Conservation (phyloP, 2,329 filamentous ascomycete genomes). For the Bisporella sp. region DNA sequence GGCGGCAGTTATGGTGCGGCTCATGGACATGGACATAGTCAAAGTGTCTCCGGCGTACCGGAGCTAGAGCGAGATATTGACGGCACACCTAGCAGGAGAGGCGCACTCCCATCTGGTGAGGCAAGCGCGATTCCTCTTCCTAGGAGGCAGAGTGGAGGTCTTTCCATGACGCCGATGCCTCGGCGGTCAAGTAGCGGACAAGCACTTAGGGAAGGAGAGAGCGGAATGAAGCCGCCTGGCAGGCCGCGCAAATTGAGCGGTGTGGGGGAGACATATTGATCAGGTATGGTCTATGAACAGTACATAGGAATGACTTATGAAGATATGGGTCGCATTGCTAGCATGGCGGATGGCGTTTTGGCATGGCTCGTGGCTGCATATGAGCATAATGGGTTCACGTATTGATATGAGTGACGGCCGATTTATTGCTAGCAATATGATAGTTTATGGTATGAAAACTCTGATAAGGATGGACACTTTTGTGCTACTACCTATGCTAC, state of each 20-base stretch:
- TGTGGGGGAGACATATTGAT: slow-evolving; percentile 50
- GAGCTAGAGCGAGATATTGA: slow-evolving; percentile 21
- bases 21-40: slow-evolving; percentile 27
- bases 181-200: slow-evolving; percentile 23
- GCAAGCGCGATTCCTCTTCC: slow-evolving; percentile 44
- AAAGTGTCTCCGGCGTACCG: slow-evolving; percentile 27
- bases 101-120: slow-evolving; percentile 33
- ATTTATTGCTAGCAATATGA: no score
- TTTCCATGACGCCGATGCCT: slow-evolving; percentile 21
- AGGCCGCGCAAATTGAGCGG: slow-evolving; percentile 41
- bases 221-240: slow-evolving; percentile 20
- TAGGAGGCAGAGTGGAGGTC: slow-evolving; percentile 42
- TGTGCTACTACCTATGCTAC: no score
- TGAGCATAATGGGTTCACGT: no score
- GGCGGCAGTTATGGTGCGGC: slow-evolving; percentile 22
- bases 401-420: no score
- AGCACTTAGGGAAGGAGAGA: slow-evolving; percentile 15
- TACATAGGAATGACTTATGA: no score
- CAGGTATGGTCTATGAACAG: no score
- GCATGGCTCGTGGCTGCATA: no score
- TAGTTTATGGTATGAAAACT: no score
- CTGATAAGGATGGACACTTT: no score
- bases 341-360: no score
- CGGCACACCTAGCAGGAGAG: slow-evolving; percentile 38
- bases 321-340: no score